A percentile compares a stretch with the other conserved stretches of the same genome.
phyloP scores from a whole-genome alignment of 805 yeast species.

The Candida montana region DNA sequence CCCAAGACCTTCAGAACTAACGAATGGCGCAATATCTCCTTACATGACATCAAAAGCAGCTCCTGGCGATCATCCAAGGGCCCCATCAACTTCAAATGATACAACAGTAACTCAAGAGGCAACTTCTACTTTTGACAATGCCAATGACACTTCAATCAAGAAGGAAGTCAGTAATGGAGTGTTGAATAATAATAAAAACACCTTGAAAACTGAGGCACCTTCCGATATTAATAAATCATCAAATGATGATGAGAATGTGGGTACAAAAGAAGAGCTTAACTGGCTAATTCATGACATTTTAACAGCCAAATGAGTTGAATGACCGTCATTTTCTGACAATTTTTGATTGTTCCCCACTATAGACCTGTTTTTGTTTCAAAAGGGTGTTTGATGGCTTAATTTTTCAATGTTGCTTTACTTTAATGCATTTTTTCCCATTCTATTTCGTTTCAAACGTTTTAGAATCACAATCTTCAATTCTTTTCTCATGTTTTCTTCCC shows the following conservation, averaged over 20 bases:
- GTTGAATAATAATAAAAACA: not conserved
- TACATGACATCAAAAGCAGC: not conserved
- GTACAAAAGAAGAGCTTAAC: conserved; percentile 62
- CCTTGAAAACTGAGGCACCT: not conserved
- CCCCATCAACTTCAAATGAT: not conserved
- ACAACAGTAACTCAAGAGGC: not conserved
- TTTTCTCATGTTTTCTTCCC: no score
- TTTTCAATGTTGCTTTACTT: no score
- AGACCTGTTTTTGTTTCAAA: no score
- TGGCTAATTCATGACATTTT: conserved; percentile 64
- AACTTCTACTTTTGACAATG: not conserved
- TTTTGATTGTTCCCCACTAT: no score
- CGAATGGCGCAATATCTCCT: conserved; percentile 1
- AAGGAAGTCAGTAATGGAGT: not conserved
- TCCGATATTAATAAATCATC: not conserved
- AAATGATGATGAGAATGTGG: conserved; percentile 25
- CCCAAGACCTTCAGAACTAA: conserved; percentile 7
- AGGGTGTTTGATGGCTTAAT: no score
- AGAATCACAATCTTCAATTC: no score
- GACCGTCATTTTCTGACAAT: no score
- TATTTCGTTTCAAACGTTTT: no score
- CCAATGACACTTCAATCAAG: not conserved
- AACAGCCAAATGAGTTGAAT: conserved; percentile 10
- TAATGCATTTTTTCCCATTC: no score
- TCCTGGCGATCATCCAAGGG: not conserved